phyloP scores from a whole-genome alignment of 805 yeast species.

The Barnettozyma botsteinii region DNA sequence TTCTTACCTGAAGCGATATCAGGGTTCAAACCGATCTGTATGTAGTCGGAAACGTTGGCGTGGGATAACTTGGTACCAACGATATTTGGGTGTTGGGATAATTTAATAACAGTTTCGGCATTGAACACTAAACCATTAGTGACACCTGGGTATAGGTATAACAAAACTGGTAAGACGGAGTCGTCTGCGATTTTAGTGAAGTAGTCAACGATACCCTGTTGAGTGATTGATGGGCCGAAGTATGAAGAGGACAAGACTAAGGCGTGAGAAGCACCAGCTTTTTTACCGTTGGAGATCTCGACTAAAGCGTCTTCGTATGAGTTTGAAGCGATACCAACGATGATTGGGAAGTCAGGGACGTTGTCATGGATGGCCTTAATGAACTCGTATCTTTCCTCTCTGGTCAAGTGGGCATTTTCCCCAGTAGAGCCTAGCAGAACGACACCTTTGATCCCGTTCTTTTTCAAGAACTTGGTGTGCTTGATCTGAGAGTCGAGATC shows the following conservation, averaged over 20 bases:
- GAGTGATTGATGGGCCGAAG: conserved; percentile 41
- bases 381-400: conserved; percentile 36
- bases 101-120: conserved; percentile 30
- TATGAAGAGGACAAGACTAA: conserved; percentile 42
- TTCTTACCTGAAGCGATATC: conserved; percentile 29
- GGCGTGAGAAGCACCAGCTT: conserved; percentile 36
- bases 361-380: conserved; percentile 30
- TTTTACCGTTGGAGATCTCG: conserved; percentile 31
- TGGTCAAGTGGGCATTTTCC: conserved; percentile 45
- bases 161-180: conserved; percentile 33
- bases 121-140: conserved; percentile 32
- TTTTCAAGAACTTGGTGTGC: conserved; percentile 38
- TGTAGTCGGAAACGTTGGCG: conserved; percentile 43
- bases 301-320: conserved; percentile 39
- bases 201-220: conserved; percentile 42
- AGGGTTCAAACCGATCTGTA: conserved; percentile 39
- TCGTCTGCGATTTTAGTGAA: conserved; percentile 35
- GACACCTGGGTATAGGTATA: conserved; percentile 42
- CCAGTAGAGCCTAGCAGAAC: conserved; percentile 52
- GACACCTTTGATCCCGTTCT: conserved; percentile 42
- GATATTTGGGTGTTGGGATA: conserved; percentile 35
- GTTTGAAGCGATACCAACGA: conserved; percentile 47
- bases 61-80: conserved; percentile 50
- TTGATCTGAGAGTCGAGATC: conserved; percentile 41
- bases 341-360: conserved; percentile 36